These are phyloP conservation scores for Exophiala lecanii-corni DNA, from an alignment of 2,329 filamentous ascomycete species.

Conservation along the genomic window DNA sequence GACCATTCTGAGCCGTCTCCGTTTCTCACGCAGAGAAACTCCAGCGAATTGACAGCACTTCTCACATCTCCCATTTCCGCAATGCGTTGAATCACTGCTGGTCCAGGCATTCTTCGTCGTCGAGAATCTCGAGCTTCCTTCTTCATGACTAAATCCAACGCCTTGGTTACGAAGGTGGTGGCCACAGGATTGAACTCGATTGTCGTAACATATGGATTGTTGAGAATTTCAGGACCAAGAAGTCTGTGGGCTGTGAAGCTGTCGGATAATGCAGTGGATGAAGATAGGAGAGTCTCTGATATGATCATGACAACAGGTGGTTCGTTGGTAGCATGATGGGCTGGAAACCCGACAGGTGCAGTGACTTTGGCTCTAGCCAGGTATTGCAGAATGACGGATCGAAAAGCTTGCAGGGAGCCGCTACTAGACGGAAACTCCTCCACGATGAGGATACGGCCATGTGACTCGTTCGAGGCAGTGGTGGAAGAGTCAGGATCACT, in stretches of 20 bases:
- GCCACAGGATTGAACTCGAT: constrained; percentile 95
- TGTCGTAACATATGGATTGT: constrained; percentile 70
- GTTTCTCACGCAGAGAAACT: constrained; percentile 84
- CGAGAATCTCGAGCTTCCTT: constrained; percentile 81
- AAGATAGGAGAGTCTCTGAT: constrained; percentile 83
- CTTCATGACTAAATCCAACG: constrained; percentile 72
- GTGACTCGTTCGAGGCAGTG: constrained; percentile 19
- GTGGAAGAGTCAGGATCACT: constrained; percentile 7
- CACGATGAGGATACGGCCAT: constrained; percentile 61
- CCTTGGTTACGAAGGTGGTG: constrained; percentile 77
- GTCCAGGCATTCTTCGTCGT: constrained; percentile 69
- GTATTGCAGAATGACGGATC: constrained; percentile 69
- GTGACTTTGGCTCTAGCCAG: constrained; percentile 63
- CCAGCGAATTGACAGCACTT: constrained; percentile 84
- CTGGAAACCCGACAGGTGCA: constrained; percentile 40
- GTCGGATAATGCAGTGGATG: constrained; percentile 77
- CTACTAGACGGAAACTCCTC: constrained; percentile 79
- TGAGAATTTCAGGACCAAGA: constrained; percentile 77
- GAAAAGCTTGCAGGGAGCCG: constrained; percentile 63
- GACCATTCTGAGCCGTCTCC: constrained; percentile 72
- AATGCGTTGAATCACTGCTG: constrained; percentile 70
- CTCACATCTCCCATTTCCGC: constrained; percentile 88
- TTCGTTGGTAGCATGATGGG: constrained; percentile 31
- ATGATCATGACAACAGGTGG: constrained; percentile 83
- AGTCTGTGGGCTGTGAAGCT: constrained; percentile 90